Evolutionary conservation across 2,329 filamentous ascomycete genomes (phyloP), one percentile per base, ranked within the genome.

Genomic region (Catunica adiposa): DNA sequence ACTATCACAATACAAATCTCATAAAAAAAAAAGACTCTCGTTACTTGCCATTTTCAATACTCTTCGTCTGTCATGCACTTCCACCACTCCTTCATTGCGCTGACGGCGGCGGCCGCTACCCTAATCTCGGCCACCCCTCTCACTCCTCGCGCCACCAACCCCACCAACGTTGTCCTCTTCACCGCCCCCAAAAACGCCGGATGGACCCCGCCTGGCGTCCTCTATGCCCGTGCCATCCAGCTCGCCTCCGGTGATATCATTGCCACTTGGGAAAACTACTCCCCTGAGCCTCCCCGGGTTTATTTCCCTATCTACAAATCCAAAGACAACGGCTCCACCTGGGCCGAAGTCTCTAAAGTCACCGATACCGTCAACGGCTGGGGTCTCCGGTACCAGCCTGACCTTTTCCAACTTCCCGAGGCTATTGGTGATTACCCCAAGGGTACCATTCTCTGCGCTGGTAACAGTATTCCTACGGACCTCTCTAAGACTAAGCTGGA

Each of bases 331-430:
- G 78, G 79, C 11, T 63, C 70, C 54, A 79, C 75, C 1, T 87
- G 83, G 83, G 70, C 71, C 15, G 75, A 83, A 63, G 70, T 84
- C 52, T 78, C 80, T 3, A 72, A 73, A 15, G 77, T 86, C 8
- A 69, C 77, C 14, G 83, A 87, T 63, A 72, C 76, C 51, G 77
- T 76, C 29, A 81, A 84, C 60, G 74, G 74, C 44, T 80, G 77
- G 69, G 83, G 83, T 20, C 65, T 85, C 55, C 74, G 80, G 29
- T 85, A 84, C 62, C 84, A 87, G 62, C 84, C 84, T 0, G 77
- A 78, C 64, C 69, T 87, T 14, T 84, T 83, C 62, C 73, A 79
- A 60, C 73, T 87, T 2, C 75, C 79, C 0, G 68, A 75, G 44
- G 64, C 68, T 2, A 70, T 86, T 52, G 83, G 75, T 17, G 69